Evolutionary conservation across 202 grass and related monocot species (phyloP), one percentile per base, ranked within the genome.

Genomic region (Carex arenaria): DNA sequence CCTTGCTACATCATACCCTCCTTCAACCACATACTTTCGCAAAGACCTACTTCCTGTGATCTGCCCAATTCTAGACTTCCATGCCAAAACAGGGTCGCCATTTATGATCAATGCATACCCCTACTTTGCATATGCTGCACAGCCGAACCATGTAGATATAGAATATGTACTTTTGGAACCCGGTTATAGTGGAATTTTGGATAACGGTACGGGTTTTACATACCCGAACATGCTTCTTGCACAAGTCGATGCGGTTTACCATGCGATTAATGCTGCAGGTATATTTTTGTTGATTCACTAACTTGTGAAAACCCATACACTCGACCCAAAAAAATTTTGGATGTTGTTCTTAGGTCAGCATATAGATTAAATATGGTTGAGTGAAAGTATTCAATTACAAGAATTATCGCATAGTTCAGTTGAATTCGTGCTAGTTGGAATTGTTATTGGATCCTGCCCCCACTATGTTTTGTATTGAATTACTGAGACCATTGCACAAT

Each of bases 51-150:
- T 94, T 26, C 90, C 92, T 40, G 9, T 71, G 9, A 86, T 94
- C 72, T 87, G 90, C 78, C 92, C 90, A 3, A 90, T 94, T 79
- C 81, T 94, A 18, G 80, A 80, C 54, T 94, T 94, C 84, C 92
- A 92, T 76, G 89, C 78, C 0, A 85, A 83, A 76, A 86, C 90
- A 2, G 69, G 71, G n/a, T 90, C 92, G 12, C 90, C 92, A 0
- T 90, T 94, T 83, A 87, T 94, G 23, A 85, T 92, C 61, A 94
- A 94, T 62, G 92, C 92, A 18, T 94, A 94, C 84, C 90, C 92
- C 0, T 94, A 94, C 82, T 94, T 94, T 61, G 92, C 92, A 31
- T 92, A 87, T 69, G 85, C 71, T 36, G 86, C 34, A 82, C 90
- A 92, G 55, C 86, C 92, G 49, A 51, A 82, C 43, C 78, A 87